These are phyloP conservation scores for Ophiostoma tasmaniense DNA, from an alignment of 2,329 filamentous ascomycete genomes.

Conservation along the genomic window DNA sequence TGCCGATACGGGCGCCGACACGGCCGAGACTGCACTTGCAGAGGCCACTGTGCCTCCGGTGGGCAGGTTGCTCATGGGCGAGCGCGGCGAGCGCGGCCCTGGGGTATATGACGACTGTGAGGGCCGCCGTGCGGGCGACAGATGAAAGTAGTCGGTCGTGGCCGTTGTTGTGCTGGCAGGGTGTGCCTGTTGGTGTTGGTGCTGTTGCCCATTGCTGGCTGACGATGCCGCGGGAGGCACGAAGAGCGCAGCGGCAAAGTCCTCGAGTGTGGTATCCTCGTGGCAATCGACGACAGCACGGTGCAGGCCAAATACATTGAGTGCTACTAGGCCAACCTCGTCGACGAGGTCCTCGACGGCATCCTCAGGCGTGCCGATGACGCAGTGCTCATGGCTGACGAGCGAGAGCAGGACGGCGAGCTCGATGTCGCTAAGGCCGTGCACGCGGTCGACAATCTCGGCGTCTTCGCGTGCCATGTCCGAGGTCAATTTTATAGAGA, in stretches of 20 bases:
- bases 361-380: conserved; percentile 63
- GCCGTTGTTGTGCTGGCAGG: background rate
- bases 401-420: conserved; percentile 77
- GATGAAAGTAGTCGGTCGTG: conserved; percentile 23
- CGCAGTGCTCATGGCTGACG: conserved; percentile 74
- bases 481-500: background rate
- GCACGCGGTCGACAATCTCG: conserved; percentile 58
- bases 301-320: conserved; percentile 63
- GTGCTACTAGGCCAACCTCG: conserved; percentile 63
- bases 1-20: conserved; percentile 19
- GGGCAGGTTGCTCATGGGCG: background rate
- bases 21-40: background rate
- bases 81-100: conserved; percentile 1
- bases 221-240: conserved; percentile 28
- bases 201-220: conserved; percentile 21
- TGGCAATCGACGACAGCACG: conserved; percentile 66
- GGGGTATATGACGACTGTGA: conserved; percentile 6
- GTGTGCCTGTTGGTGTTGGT: conserved; percentile 12
- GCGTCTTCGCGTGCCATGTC: conserved; percentile 30
- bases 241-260: conserved; percentile 67
- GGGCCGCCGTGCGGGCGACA: background rate
- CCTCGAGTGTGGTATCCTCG: conserved; percentile 65
- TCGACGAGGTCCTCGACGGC: conserved; percentile 59
- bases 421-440: conserved; percentile 77
- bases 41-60: background rate